Conservation (phyloP, 2,329 filamentous ascomycete species). For the Camillea tinctor region DNA sequence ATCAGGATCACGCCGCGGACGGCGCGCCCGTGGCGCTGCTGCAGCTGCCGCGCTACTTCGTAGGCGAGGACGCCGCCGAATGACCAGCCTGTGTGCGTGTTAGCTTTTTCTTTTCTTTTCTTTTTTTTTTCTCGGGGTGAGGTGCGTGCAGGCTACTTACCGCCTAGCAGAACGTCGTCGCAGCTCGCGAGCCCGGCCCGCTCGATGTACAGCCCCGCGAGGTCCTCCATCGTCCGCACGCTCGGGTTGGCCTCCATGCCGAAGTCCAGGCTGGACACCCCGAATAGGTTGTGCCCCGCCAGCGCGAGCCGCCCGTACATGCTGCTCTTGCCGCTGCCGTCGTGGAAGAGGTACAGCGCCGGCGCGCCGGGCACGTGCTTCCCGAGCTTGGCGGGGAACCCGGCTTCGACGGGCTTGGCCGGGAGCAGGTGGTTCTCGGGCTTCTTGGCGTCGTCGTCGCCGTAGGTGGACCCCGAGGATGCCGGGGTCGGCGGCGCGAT, state of each 20-base stretch:
- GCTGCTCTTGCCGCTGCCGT: constrained; percentile 28
- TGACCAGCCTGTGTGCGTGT: constrained; percentile 39
- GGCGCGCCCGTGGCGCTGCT: constrained; percentile 32
- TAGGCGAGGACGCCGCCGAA: constrained; percentile 53
- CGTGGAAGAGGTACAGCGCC: constrained; percentile 29
- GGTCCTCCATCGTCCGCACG: constrained; percentile 15
- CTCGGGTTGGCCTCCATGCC: constrained; percentile 1
- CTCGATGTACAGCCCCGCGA: constrained; percentile 19
- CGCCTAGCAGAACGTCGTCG: constrained; percentile 37
- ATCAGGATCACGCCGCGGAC: constrained; percentile 42
- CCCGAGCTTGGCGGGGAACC: background rate
- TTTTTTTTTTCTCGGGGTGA: too few relatives aligned
- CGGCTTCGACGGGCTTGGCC: background rate
- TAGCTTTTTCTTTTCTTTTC: background rate
- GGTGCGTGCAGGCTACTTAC: too few relatives aligned
- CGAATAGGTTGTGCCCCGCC: background rate
- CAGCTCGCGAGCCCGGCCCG: constrained; percentile 9
- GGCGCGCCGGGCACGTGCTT: background rate
- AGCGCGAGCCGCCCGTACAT: constrained; percentile 5
- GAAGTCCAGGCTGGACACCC: constrained; percentile 6
- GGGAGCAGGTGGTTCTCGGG: background rate
- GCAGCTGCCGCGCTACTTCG: constrained; percentile 41
- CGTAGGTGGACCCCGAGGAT: background rate
- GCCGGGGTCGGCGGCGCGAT: background rate
- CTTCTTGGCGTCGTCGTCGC: background rate